Base-by-base conservation (phyloP, 805 yeast species). In the Metschnikowia cerradonensis region DNA sequence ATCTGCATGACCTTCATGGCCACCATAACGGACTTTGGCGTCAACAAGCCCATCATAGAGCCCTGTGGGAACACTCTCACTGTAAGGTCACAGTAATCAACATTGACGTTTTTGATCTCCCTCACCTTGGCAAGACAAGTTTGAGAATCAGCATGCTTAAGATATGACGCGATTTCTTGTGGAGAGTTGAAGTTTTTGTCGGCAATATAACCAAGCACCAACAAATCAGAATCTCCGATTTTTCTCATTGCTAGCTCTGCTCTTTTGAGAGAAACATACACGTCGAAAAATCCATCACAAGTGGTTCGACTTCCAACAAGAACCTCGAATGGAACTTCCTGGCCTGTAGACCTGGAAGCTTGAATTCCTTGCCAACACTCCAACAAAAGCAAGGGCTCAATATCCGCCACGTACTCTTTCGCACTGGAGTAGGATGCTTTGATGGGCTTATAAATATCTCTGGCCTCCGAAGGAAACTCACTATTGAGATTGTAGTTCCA, bases 351-450 rank as follows among this genome's bases (percentile, higher is more conserved):
- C 54, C 86, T 83, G 0, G 94, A 82, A 4, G 88, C 77, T 56
- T 83, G 85, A 26, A 94, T 79, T 0, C 89, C 86, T 61, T 91
- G 96, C 97, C 98, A 95, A 55, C 96, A 88, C 68, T 94, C 99
- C 38, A 92, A 68, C 63, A 91, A 69, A 41, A 94, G 70, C 40
- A 94, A 73, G 0, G 99, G 99, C 57, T 84, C 88, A 66, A 89
- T 86, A 1, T 80, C 75, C 34, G 73, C 71, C 44, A 79, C 79
- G 61, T 95, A 94, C 2, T 86, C 90, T n/a, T 70, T 72, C 4
- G 83, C 82, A 46, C 79, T 70, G 0, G 60, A 51, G 61, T 88
- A 94, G 1, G 67, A 60, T 56, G 82, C 82, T 30, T 79, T 78
- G 5, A 88, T 84, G 0, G 71, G 65, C 1, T 62, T 60, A 59